Percentiles rank a stretch among this genome's conserved stretches.
phyloP scores from a whole-genome alignment of 2,329 filamentous ascomycete genomes.

The Fusarium acutatum region DNA sequence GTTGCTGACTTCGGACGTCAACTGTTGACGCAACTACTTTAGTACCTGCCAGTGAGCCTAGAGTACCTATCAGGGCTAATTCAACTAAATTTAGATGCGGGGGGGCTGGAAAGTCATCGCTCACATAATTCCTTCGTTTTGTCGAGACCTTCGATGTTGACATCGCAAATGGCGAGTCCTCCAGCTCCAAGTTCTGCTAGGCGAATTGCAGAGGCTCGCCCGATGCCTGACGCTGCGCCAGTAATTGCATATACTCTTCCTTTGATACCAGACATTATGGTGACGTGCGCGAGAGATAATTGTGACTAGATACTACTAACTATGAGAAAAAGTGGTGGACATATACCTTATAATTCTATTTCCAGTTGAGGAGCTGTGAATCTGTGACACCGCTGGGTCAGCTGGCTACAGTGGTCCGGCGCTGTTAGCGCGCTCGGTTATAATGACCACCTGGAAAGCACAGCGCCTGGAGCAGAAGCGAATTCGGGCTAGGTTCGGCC shows the following conservation, averaged over 20 bases:
- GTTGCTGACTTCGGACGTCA: neutral
- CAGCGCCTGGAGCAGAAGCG: neutral
- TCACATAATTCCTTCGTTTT: neutral
- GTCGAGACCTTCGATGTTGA: neutral
- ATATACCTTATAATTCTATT: neutral
- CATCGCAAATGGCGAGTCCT: neutral
- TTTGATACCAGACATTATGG: neutral
- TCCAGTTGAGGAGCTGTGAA: neutral
- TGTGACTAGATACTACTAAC: fast-evolving
- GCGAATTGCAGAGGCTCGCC: neutral
- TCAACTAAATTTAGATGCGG: no score
- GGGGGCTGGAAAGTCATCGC: no score
- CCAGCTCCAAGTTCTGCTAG: neutral
- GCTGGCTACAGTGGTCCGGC: neutral
- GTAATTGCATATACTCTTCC: neutral
- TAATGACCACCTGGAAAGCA: neutral
- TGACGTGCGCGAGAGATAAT: fast-evolving
- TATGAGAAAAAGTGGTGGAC: neutral
- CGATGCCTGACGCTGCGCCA: neutral
- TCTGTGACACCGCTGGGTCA: neutral
- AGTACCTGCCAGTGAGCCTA: neutral
- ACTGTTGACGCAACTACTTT: neutral
- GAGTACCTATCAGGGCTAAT: no score
- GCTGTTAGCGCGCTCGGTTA: neutral
- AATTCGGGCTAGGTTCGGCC: neutral